Conservation (phyloP, 139 green algal species). For the Diplosphaera chodatii region DNA sequence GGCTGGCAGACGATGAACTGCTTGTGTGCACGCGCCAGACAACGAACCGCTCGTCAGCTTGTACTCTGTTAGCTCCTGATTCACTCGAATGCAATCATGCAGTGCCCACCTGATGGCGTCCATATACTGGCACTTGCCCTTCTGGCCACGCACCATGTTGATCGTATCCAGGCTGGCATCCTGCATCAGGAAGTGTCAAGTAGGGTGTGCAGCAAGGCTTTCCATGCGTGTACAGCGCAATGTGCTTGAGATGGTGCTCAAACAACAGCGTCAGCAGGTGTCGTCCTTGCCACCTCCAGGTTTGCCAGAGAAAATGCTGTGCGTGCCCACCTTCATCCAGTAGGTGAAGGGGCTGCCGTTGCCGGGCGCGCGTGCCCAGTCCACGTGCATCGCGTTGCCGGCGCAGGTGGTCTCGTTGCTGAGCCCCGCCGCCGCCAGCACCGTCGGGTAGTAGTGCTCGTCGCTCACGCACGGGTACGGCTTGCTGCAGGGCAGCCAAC, state of each 20-base stretch:
- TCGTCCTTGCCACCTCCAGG: no score
- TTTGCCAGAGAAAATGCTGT: no score
- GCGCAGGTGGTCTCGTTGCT: slow-evolving; percentile 14
- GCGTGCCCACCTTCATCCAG: background rate
- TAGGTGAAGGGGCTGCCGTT: background rate
- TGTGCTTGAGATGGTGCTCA: no score
- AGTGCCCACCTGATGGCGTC: background rate
- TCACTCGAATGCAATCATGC: background rate
- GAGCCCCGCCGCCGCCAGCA: slow-evolving; percentile 9
- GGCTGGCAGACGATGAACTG: no score
- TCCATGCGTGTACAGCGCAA: no score
- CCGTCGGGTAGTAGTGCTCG: slow-evolving; percentile 40
- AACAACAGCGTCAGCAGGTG: no score
- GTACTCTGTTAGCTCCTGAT: no score
- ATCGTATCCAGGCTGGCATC: background rate
- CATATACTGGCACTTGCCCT: background rate
- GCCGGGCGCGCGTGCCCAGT: background rate
- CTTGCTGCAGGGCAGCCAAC: background rate
- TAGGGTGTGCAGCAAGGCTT: no score
- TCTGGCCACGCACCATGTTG: background rate
- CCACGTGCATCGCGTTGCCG: background rate
- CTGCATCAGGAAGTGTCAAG: background rate
- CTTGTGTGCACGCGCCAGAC: no score
- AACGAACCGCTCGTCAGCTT: no score
- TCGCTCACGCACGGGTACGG: slow-evolving; percentile 18